Conservation (phyloP, 805 yeast genomes). For the Saccharomyces mikatae region DNA sequence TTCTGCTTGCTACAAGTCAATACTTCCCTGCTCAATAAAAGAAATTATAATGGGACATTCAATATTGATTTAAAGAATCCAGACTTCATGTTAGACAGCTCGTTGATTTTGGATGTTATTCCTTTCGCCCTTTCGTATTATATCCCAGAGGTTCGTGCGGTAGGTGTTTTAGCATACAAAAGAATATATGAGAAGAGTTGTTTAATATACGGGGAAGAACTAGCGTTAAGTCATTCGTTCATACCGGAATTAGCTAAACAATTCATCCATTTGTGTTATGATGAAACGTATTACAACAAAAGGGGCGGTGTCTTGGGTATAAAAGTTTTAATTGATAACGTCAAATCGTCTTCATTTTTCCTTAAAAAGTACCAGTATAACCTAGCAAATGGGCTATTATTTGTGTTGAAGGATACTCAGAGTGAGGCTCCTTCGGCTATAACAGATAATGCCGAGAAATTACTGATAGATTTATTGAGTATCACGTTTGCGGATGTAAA, state of each 20-base stretch:
- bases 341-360: conserved; percentile 63
- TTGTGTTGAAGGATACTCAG: conserved; percentile 84
- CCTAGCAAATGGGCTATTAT: conserved; percentile 75
- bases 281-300: conserved; percentile 77
- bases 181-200: conserved; percentile 53
- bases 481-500: conserved; percentile 59
- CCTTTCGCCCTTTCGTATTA: conserved; percentile 75
- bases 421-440: conserved; percentile 80
- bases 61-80: conserved; percentile 78
- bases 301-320: conserved; percentile 86
- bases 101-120: conserved; percentile 64
- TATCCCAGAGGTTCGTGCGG: conserved; percentile 56
- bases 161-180: conserved; percentile 62
- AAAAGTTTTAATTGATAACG: conserved; percentile 59
- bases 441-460: conserved; percentile 57
- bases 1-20: conserved; percentile 71
- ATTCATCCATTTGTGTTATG: conserved; percentile 86
- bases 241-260: conserved; percentile 69
- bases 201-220: conserved; percentile 59
- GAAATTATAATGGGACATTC: conserved; percentile 62
- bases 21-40: conserved; percentile 58
- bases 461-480: conserved; percentile 55
- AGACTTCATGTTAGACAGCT: conserved; percentile 55
- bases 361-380: conserved; percentile 75
- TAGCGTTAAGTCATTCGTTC: conserved; percentile 64